Evolutionary conservation across 179 eudicot genomes (phyloP).

Genomic region (Pouteria campechiana): DNA sequence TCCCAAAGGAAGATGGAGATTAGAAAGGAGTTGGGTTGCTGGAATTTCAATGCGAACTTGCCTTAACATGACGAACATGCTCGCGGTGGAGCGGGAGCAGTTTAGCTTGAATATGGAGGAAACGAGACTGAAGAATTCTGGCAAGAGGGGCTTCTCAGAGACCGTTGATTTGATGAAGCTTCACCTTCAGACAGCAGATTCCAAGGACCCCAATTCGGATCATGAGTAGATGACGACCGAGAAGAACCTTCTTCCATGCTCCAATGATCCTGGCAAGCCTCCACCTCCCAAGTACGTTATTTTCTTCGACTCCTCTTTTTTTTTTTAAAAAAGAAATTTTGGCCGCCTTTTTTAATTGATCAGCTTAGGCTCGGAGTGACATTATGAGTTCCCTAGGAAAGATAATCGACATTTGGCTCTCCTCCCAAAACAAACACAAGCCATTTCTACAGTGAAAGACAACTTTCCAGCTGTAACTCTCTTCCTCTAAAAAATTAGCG

Average conservation of each 20-base stretch:
- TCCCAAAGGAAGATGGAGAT: no score
- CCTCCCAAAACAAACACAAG: not conserved
- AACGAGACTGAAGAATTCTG: no score
- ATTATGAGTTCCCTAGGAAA: not conserved
- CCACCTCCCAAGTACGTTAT: constrained; percentile 63
- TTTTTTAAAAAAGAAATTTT: no score
- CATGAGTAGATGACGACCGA: constrained; percentile 13
- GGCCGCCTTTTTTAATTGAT: not conserved
- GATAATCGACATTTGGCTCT: not conserved
- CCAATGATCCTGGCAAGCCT: constrained; percentile 37
- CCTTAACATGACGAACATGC: no score
- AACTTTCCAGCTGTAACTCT: not conserved
- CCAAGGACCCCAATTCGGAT: constrained; percentile 3
- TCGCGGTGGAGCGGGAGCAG: no score
- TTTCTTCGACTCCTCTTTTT: not conserved
- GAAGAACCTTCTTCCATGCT: constrained; percentile 1
- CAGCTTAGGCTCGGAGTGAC: not conserved
- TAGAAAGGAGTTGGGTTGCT: no score
- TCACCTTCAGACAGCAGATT: constrained; percentile 30
- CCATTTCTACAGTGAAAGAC: no score
- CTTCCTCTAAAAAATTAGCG: no score
- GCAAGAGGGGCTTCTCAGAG: constrained; percentile 59
- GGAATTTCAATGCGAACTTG: no score
- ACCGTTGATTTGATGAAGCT: constrained; percentile 57
- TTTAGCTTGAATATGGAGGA: no score